A percentile compares a stretch with the other conserved stretches of the same genome.
Evolutionary conservation across 441 rosid species (phyloP).

Genomic region (Omphalea diandra): DNA sequence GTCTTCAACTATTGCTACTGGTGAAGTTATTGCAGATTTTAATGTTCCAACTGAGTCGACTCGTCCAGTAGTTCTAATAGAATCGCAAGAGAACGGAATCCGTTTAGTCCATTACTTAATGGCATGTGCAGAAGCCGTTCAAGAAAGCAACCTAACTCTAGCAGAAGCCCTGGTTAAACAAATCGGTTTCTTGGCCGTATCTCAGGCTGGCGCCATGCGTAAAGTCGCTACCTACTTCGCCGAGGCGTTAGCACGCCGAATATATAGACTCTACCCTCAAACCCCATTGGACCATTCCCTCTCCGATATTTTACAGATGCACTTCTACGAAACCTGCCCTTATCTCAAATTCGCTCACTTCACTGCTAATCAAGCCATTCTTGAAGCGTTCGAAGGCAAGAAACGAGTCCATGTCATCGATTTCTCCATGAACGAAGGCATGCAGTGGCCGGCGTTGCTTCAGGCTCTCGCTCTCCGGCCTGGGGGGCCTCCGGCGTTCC

Average conservation of each 20-base stretch:
- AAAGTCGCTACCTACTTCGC: conserved; percentile 86
- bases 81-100: conserved; percentile 80
- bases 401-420: conserved; percentile 75
- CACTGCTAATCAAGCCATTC: conserved; percentile 90
- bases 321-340: conserved; percentile 86
- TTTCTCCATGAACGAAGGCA: conserved; percentile 74
- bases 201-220: conserved; percentile 84
- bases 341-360: conserved; percentile 92
- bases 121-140: conserved; percentile 87
- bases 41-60: conserved; percentile 36
- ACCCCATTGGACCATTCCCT: conserved; percentile 44
- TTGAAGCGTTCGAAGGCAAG: conserved; percentile 73
- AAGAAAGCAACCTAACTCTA: conserved; percentile 44
- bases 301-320: conserved; percentile 71
- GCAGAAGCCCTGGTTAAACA: conserved; percentile 74
- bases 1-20: neutral
- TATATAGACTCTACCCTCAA: conserved; percentile 52
- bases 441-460: conserved; percentile 89
- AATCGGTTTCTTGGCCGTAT: conserved; percentile 52
- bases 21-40: neutral
- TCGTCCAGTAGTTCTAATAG: conserved; percentile 65
- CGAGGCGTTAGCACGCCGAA: conserved; percentile 70
- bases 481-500: conserved; percentile 79
- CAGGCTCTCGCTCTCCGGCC: conserved; percentile 72
- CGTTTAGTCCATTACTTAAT: conserved; percentile 75